These are phyloP conservation scores for Plasmodium relictum DNA, from an alignment of 169 alveolate species.

Conservation along the genomic window DNA sequence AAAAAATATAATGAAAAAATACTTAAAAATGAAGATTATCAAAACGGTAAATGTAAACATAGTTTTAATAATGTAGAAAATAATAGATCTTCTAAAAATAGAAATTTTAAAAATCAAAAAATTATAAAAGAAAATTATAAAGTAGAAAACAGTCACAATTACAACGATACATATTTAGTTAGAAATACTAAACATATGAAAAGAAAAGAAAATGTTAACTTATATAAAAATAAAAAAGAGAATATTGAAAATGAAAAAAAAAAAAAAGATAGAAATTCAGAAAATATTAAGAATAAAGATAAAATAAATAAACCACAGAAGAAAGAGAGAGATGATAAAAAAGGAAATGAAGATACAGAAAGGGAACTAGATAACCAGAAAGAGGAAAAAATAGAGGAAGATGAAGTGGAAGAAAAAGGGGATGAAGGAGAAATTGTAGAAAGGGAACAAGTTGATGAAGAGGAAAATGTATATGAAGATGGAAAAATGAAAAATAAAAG, in stretches of 20 bases:
- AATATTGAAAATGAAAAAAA: background rate
- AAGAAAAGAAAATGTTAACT: background rate
- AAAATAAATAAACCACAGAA: background rate
- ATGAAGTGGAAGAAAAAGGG: background rate
- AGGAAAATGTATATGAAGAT: conserved; percentile 13
- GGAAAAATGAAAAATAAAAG: background rate
- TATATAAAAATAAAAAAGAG: background rate
- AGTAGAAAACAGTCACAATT: conserved; percentile 18
- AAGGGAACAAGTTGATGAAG: background rate
- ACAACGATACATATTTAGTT: conserved; percentile 19
- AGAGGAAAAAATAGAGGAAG: background rate
- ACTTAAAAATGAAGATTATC: background rate
- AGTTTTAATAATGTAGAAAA: background rate
- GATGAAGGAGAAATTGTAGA: conserved; percentile 1
- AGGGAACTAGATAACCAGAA: background rate
- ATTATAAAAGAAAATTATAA: conserved; percentile 5
- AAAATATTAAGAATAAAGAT: background rate
- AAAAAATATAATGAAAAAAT: background rate
- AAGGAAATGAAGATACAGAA: background rate
- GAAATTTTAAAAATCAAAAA: background rate
- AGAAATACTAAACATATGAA: conserved; percentile 22
- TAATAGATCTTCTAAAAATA: background rate
- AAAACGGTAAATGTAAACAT: background rate
- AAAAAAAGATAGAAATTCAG: background rate
- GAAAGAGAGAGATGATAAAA: background rate